Base-by-base conservation (phyloP, 179 eudicot species). In the Camellia oleifera region DNA sequence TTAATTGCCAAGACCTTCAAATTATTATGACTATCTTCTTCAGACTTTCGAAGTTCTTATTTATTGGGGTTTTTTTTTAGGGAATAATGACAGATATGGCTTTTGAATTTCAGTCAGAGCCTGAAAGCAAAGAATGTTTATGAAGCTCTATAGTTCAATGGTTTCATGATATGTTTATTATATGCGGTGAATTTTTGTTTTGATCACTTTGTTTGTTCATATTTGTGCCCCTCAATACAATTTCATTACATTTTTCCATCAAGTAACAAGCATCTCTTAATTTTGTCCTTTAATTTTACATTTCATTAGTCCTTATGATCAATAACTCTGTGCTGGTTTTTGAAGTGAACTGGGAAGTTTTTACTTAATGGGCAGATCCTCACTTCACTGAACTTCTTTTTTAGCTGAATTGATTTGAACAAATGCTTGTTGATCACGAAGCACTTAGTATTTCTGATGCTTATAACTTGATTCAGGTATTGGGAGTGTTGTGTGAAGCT, bases 401-500 rank as follows among this genome's bases (percentile, higher is more conserved):
- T 23, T 60, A 61, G 14, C 48, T 48, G 18, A n/a, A 14, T 17
- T 32, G 42, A n/a, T 44, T 14, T 75, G 12, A 20, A 54, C 18
- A 26, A 61, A n/a, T 74, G 50, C 73, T 8, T 26, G 40, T 56
- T 67, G 52, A 54, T 69, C 65, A n/a, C 40, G 58, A 26, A 56
- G 10, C 80, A 54, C n/a, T 56, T 32, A 15, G 4, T 52, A n/a
- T 10, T 77, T 52, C 20, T 50, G 45, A 52, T 77, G 32, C 15
- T 58, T 53, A 15, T 46, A 9, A 26, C 80, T 26, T 52, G 45
- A 14, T 79, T 78, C 87, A 94, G 98, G 93, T 84, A n/a, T 62
- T 94, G 70, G 98, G 98, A 15, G 97, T 92, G 76, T 73, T 92
- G 52, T 82, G 84, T 81, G 98, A 94, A 86, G 98, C 97, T 81